Evolutionary conservation across 23 red algal genomes (phyloP), one percentile per base, ranked within the genome.

Genomic region (Gracilaria vermiculophylla): DNA sequence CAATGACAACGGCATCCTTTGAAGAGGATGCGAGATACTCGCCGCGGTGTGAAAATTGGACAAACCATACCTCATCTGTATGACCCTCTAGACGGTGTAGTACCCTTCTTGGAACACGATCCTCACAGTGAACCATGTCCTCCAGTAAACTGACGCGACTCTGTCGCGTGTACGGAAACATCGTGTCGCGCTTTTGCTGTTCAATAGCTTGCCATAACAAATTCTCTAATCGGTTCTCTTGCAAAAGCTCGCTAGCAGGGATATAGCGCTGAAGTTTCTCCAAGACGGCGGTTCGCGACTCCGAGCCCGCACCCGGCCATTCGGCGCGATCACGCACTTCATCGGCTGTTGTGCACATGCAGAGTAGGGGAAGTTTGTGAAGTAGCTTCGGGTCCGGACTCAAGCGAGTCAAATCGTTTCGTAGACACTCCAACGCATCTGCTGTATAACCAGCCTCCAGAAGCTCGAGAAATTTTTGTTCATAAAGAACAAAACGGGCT

Each of bases 1-100:
- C 56, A 25, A 94, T 56, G 11, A 95, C 86, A 2, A 64, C 35
- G n/a, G 53, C 76, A 83, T 99, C 93, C 53, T 94, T 95, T 23
- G 92, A 89, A 36, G 90, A 75, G 16, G 97, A 96, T 7, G 91
- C 84, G 27, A 99, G 86, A 78, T 85, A 93, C 49, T 62, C 43
- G 24, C 97, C 97, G 20, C 71, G 28, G 48, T 95, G 92, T 36
- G 97, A 99, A 93, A 99, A 99, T 70, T 93, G 84, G 19, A 99
- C 89, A 72, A 87, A 94, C 97, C 97, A 99, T 39, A 99, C 93
- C 87, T 99, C 97, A 62, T 95, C 87, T 17, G 52, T 58, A 79
- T 95, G 97, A 16, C 80, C 80, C 15, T 76, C 54, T 19, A 99
- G 61, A 14, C 80, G 75, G 48, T 80, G 83, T 65, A 81, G 66